Evolutionary conservation across 1,284 basidiomycete species (phyloP), one percentile per base, ranked within the genome.

Genomic region (Meripilus lineatus): DNA sequence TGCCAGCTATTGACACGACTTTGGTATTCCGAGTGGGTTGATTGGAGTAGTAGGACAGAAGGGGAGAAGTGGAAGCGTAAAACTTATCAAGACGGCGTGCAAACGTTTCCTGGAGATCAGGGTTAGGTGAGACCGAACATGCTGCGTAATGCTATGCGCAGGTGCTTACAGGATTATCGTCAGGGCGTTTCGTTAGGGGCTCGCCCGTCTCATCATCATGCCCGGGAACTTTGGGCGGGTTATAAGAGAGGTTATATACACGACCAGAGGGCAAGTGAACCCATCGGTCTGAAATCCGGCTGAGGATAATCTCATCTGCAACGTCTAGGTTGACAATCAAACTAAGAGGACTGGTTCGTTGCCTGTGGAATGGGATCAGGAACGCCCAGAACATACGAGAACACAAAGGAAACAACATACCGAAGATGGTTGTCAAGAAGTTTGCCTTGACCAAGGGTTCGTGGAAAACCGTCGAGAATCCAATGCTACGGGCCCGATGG

Each of bases 391-490:
- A 30, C 33, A n/a, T n/a, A n/a, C n/a, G n/a, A n/a, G n/a, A 22
- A 28, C 21, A 33, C n/a, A 20, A 26, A 11, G 18, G 8, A 21
- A 5, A 34, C 24, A 17, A 23, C 75, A 37, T 55, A 85, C 82
- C 72, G 71, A 45, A 89, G 71, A 63, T 87, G 80, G 15, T 68
- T 67, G 59, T 97, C 90, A 8, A 99, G 74, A 35, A 95, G 71
- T 61, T 84, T 71, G 1, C 91, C 95, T 66, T 99, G 95, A 14
- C 79, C 81, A 2, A 95, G 66, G 2, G 95, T 99, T 32, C 95
- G 83, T 24, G 95, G 95, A 60, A 99, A 99, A 4, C 95, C 95
- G 58, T 99, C 95, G 26, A 99, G 67, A 51, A 98, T 88, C 94
- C 94, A 97, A 59, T 89, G 82, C 78, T 87, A 42, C 32, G 26